Conservation (phyloP, 208 protist species). For the Leishmania martiniquensis region DNA sequence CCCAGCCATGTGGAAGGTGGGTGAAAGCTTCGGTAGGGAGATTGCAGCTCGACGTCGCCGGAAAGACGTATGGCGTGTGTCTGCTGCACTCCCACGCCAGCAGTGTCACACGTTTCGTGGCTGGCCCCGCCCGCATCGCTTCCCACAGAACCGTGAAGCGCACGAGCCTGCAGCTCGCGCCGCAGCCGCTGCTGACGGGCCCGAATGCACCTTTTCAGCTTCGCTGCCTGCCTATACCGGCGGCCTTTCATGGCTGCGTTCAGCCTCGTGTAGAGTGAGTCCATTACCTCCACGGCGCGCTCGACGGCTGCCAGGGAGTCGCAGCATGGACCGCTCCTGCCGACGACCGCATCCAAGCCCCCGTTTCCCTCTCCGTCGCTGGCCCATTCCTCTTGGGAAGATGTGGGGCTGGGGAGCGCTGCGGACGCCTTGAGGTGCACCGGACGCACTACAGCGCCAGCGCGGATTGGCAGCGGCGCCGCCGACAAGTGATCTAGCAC, state of each 20-base stretch:
- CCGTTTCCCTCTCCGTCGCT: neutral
- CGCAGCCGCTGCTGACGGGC: constrained; percentile 18
- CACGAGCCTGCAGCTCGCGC: neutral
- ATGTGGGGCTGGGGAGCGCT: neutral
- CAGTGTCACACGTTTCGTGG: neutral
- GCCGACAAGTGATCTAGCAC: constrained; percentile 9
- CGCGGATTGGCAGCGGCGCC: neutral
- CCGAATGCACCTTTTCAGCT: constrained; percentile 20
- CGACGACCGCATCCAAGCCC: neutral
- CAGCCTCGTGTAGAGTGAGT: constrained; percentile 22
- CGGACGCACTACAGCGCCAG: neutral
- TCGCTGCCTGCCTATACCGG: constrained; percentile 1
- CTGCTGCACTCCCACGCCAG: neutral
- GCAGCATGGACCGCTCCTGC: neutral
- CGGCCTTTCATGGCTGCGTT: constrained; percentile 33
- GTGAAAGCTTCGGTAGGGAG: constrained; percentile 43
- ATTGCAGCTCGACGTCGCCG: neutral
- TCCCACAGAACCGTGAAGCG: neutral
- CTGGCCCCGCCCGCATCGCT: neutral
- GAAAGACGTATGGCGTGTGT: neutral
- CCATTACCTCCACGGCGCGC: constrained; percentile 22
- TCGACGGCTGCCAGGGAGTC: neutral
- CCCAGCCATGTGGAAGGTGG: constrained; percentile 43
- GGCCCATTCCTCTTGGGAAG: neutral
- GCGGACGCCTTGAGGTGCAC: neutral